These are phyloP conservation scores for Ustilago vetiveriae DNA, from an alignment of 1,284 basidiomycete species.

Conservation along the genomic window DNA sequence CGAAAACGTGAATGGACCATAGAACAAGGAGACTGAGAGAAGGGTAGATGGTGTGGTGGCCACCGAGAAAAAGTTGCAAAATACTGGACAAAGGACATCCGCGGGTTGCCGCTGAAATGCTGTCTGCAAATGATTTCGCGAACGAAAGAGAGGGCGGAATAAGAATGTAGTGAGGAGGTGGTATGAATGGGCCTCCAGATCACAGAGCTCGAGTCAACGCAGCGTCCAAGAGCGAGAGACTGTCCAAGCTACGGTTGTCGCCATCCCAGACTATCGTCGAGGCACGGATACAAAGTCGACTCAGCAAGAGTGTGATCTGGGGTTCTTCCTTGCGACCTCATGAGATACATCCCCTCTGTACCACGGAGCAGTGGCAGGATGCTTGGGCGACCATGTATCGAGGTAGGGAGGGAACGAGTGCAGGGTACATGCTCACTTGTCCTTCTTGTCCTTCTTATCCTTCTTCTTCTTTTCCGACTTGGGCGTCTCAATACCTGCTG, in stretches of 20 bases:
- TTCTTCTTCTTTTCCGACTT: constrained; percentile 60
- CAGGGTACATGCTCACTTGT: constrained; percentile 26
- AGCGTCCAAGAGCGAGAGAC: not conserved
- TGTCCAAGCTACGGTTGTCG: constrained; percentile 6
- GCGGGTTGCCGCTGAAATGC: constrained; percentile 51
- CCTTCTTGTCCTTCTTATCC: constrained; percentile 61
- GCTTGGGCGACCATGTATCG: constrained; percentile 9
- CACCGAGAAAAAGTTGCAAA: too few relatives aligned
- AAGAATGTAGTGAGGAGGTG: too few relatives aligned
- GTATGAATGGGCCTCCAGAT: constrained; percentile 1
- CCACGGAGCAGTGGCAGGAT: constrained; percentile 29
- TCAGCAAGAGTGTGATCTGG: not conserved
- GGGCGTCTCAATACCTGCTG: constrained; percentile 44
- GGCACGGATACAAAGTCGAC: constrained; percentile 2
- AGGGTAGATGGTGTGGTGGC: too few relatives aligned
- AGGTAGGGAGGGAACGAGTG: not conserved
- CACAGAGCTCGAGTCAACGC: not conserved
- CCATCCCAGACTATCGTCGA: not conserved
- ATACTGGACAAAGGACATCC: too few relatives aligned
- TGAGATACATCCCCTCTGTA: constrained; percentile 21
- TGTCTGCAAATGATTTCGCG: too few relatives aligned
- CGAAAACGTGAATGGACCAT: not conserved
- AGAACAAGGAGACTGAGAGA: not conserved
- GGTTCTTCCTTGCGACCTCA: constrained; percentile 23
- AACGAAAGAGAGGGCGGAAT: too few relatives aligned